phyloP scores from a whole-genome alignment of 2,329 filamentous ascomycete species.

The Septoria linicola region DNA sequence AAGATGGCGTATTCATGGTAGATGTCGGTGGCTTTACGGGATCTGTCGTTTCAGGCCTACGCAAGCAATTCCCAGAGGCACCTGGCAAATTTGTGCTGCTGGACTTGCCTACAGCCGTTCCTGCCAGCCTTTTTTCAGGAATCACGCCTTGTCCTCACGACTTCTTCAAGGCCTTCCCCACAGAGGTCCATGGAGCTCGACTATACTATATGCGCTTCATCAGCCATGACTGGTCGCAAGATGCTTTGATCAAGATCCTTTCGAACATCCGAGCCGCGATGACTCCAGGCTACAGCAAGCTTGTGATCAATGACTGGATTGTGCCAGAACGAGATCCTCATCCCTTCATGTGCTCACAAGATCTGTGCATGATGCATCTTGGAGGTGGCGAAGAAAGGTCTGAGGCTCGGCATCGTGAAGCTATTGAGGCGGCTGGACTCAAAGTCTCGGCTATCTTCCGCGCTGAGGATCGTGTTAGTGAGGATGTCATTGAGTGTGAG shows the following conservation, averaged over 20 bases:
- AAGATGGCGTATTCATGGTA: conserved; percentile 13
- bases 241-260: conserved; percentile 32
- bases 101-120: neutral
- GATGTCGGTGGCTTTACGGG: conserved; percentile 11
- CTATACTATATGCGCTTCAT: conserved; percentile 33
- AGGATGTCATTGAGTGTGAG: conserved; percentile 10
- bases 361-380: conserved; percentile 12
- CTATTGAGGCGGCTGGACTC: conserved; percentile 6
- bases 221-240: conserved; percentile 38
- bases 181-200: conserved; percentile 28
- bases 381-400: conserved; percentile 5
- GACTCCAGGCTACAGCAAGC: conserved; percentile 35
- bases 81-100: conserved; percentile 11
- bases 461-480: conserved; percentile 6
- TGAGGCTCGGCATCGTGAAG: neutral
- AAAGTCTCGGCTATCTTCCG: conserved; percentile 6
- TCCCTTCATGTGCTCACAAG: conserved; percentile 9
- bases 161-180: conserved; percentile 36
- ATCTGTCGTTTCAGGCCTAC: neutral
- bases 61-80: conserved; percentile 1
- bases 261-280: conserved; percentile 28
- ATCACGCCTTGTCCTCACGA: conserved; percentile 30
- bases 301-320: conserved; percentile 38
- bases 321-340: conserved; percentile 27
- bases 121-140: neutral